phyloP scores from a whole-genome alignment of 2,329 filamentous ascomycete genomes.

The Cyphellophora europaea region DNA sequence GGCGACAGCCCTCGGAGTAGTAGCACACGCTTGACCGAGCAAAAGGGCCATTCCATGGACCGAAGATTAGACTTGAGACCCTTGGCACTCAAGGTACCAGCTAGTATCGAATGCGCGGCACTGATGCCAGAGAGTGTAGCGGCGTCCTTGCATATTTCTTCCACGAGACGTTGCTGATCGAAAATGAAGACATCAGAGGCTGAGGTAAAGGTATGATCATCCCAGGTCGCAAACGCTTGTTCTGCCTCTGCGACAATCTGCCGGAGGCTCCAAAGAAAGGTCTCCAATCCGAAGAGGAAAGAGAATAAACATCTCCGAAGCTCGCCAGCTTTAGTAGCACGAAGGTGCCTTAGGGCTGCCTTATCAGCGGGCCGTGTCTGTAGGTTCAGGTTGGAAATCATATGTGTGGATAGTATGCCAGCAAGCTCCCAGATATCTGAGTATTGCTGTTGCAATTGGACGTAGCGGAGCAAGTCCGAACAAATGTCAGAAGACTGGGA shows the following conservation, averaged over 20 bases:
- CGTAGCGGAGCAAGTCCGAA: not conserved
- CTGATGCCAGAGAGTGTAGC: slow-evolving; percentile 4
- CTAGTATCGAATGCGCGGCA: slow-evolving; percentile 2
- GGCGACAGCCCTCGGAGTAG: slow-evolving; percentile 4
- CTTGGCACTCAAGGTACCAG: slow-evolving; percentile 3
- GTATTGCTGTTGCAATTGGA: not conserved
- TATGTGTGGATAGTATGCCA: not conserved
- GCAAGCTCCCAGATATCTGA: not conserved
- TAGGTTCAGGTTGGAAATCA: not conserved
- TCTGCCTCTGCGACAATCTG: not conserved
- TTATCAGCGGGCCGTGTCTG: not conserved
- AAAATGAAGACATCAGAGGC: not conserved
- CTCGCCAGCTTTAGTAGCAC: not conserved
- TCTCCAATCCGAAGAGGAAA: not conserved
- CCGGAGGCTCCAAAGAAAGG: not conserved
- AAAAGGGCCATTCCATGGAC: slow-evolving; percentile 3
- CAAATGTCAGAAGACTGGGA: too few species aligned
- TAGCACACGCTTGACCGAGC: slow-evolving; percentile 6
- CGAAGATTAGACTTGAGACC: slow-evolving; percentile 1
- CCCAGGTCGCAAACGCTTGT: not conserved
- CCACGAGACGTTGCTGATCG: slow-evolving; percentile 2
- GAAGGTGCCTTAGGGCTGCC: not conserved
- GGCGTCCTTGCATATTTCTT: slow-evolving; percentile 3
- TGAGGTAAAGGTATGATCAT: not conserved
- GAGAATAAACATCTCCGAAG: not conserved